These are phyloP conservation scores for Ceratocystis eucalypticola DNA, from an alignment of 2,329 filamentous ascomycete genomes.

Conservation along the genomic window DNA sequence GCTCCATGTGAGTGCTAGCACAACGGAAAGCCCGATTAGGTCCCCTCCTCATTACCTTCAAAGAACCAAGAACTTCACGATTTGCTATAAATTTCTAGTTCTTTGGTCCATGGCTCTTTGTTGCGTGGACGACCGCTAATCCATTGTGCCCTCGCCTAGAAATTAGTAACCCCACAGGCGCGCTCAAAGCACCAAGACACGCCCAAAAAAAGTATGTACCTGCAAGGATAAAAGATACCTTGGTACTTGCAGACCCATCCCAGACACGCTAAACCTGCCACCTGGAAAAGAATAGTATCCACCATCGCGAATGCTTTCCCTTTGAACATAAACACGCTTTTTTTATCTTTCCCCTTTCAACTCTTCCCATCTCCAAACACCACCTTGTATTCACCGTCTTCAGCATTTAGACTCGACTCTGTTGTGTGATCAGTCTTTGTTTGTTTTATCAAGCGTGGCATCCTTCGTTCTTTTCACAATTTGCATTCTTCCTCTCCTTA, in stretches of 20 bases:
- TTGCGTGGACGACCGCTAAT: neutral
- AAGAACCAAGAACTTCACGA: neutral
- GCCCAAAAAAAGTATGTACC: conserved; percentile 25
- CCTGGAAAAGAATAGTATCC: conserved; percentile 14
- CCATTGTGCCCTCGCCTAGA: neutral
- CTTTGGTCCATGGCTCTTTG: neutral
- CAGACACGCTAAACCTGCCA: conserved; percentile 15
- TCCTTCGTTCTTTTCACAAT: conserved; percentile 17
- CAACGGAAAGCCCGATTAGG: neutral
- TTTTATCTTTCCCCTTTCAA: conserved; percentile 13
- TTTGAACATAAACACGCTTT: conserved; percentile 18
- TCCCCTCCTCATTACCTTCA: neutral
- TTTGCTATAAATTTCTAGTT: too few species aligned
- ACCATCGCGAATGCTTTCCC: conserved; percentile 20
- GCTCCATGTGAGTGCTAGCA: neutral
- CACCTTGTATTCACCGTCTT: conserved; percentile 2
- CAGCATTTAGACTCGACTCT: conserved; percentile 15
- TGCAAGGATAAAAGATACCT: conserved; percentile 10
- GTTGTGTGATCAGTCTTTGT: conserved; percentile 15
- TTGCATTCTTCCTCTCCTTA: conserved; percentile 18
- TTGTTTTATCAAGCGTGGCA: conserved; percentile 20
- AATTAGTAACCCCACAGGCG: conserved; percentile 15
- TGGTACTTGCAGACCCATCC: conserved; percentile 18
- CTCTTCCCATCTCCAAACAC: neutral
- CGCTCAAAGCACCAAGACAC: conserved; percentile 14